These are phyloP conservation scores for Priceomyces castillae DNA, from an alignment of 805 yeast genomes.

Conservation along the genomic window DNA sequence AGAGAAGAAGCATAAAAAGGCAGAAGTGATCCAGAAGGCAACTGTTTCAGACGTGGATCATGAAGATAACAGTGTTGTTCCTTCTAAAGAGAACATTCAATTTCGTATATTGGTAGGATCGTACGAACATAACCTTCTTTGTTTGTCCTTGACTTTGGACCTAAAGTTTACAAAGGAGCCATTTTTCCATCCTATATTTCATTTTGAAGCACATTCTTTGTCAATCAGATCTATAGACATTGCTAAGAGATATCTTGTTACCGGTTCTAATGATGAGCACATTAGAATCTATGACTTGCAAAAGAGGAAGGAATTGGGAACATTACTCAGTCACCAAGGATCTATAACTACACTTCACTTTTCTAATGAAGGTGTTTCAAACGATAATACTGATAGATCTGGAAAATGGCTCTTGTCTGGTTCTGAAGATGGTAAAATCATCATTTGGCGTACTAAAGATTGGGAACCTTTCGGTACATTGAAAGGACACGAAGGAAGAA, in stretches of 20 bases:
- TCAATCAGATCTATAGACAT: constrained; percentile 83
- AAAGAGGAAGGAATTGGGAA: constrained; percentile 90
- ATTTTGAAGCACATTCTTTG: constrained; percentile 89
- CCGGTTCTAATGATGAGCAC: constrained; percentile 95
- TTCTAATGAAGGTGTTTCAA: constrained; percentile 45
- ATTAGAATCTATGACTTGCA: constrained; percentile 92
- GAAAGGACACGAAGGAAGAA: constrained; percentile 84
- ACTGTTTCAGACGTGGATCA: not conserved
- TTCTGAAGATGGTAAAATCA: constrained; percentile 84
- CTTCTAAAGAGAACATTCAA: constrained; percentile 21
- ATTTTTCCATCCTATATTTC: constrained; percentile 89
- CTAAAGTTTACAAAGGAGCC: constrained; percentile 40
- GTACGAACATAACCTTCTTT: constrained; percentile 87
- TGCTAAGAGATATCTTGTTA: constrained; percentile 80
- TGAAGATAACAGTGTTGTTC: constrained; percentile 6
- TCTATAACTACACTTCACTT: constrained; percentile 77
- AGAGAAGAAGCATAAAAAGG: not conserved
- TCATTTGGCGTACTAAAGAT: constrained; percentile 93
- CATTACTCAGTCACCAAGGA: constrained; percentile 84
- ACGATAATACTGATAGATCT: constrained; percentile 30
- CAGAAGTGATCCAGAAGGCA: not conserved
- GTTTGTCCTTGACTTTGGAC: constrained; percentile 72
- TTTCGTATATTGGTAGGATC: constrained; percentile 91
- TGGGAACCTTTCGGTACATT: constrained; percentile 90
- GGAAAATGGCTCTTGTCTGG: constrained; percentile 92